These are phyloP conservation scores for Nicotiana knightiana DNA, from an alignment of 257 asterid species.

Conservation along the genomic window DNA sequence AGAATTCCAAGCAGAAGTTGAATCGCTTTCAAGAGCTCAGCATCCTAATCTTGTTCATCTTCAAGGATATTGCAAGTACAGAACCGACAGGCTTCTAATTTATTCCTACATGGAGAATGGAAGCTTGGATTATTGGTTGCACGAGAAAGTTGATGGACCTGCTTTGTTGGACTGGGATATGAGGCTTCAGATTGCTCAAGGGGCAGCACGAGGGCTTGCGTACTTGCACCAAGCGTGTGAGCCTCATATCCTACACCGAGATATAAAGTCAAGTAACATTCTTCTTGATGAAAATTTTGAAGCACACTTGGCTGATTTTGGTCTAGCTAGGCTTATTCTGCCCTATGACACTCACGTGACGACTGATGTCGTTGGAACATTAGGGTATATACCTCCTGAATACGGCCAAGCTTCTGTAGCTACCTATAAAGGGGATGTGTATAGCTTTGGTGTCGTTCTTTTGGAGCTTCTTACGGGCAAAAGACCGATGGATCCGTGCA, in stretches of 20 bases:
- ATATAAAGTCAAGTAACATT: constrained; percentile 77
- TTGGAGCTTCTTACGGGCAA: constrained; percentile 81
- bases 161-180: constrained; percentile 55
- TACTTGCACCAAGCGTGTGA: constrained; percentile 71
- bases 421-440: constrained; percentile 73
- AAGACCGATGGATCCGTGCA: constrained; percentile 84
- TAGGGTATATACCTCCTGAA: constrained; percentile 95
- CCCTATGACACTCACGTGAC: constrained; percentile 81
- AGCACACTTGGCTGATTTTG: constrained; percentile 81
- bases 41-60: constrained; percentile 75
- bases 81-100: constrained; percentile 56
- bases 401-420: constrained; percentile 76
- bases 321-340: constrained; percentile 71
- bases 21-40: constrained; percentile 63
- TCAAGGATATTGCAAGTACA: constrained; percentile 67
- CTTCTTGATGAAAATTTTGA: constrained; percentile 56
- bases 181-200: constrained; percentile 57
- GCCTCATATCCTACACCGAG: constrained; percentile 76
- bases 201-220: constrained; percentile 71
- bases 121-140: constrained; percentile 81
- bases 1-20: constrained; percentile 78
- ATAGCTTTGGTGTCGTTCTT: constrained; percentile 90
- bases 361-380: constrained; percentile 79
- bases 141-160: constrained; percentile 60
- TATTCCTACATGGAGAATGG: constrained; percentile 89